Conservation (phyloP, 306 rosid species). For the Comarum palustre region DNA sequence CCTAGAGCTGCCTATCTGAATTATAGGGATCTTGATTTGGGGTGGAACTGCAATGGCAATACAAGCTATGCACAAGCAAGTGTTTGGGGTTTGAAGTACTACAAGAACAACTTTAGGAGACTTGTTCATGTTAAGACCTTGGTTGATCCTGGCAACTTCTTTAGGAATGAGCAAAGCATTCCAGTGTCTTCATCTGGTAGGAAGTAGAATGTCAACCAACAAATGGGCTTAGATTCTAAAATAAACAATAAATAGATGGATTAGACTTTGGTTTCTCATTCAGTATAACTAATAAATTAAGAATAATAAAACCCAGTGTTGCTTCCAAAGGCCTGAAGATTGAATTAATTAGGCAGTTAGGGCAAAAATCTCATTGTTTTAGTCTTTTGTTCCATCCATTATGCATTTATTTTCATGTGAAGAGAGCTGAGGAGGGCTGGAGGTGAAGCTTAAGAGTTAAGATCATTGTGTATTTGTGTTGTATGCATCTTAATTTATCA, state of each 20-base stretch:
- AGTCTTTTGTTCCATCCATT: background rate
- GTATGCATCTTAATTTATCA: too few relatives aligned
- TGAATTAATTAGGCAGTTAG: background rate
- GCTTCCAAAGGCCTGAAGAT: background rate
- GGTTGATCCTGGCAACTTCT: slow-evolving; percentile 68
- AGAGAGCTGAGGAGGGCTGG: too few relatives aligned
- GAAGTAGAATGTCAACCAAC: background rate
- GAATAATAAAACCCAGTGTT: background rate
- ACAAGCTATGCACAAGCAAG: slow-evolving; percentile 26
- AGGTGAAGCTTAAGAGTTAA: too few relatives aligned
- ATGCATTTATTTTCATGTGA: background rate
- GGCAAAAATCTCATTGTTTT: too few relatives aligned
- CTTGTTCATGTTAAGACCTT: slow-evolving; percentile 59
- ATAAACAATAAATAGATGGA: background rate
- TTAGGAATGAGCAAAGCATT: slow-evolving; percentile 66
- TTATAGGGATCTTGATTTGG: slow-evolving; percentile 63
- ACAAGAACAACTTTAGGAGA: slow-evolving; percentile 58
- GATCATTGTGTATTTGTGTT: too few relatives aligned
- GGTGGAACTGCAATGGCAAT: background rate
- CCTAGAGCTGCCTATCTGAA: slow-evolving; percentile 74
- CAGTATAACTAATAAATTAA: too few relatives aligned
- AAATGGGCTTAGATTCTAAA: background rate
- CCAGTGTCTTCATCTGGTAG: slow-evolving; percentile 28
- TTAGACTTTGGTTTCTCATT: background rate
- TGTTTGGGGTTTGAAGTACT: slow-evolving; percentile 65